These are phyloP conservation scores for Fraxinus americana DNA, from an alignment of 257 asterid genomes.

Conservation along the genomic window DNA sequence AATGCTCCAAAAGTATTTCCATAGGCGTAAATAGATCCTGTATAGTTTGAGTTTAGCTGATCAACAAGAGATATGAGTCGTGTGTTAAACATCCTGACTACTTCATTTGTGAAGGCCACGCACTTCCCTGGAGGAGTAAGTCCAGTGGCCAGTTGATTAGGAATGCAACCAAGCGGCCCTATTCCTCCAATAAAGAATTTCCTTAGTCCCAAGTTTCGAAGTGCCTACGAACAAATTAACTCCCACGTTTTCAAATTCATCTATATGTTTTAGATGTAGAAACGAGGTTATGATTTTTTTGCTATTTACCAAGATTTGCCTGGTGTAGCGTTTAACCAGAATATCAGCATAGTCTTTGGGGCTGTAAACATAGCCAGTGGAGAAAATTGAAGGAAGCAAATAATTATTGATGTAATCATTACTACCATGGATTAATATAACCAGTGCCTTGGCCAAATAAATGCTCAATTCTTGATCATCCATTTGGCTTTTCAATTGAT, in stretches of 20 bases:
- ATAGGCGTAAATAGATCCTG: constrained; percentile 49
- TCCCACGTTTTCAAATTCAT: too few species aligned
- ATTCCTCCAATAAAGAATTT: constrained; percentile 66
- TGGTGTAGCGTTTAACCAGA: constrained; percentile 51
- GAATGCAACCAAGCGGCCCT: constrained; percentile 86
- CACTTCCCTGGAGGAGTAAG: constrained; percentile 56
- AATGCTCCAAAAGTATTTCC: constrained; percentile 65
- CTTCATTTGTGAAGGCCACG: constrained; percentile 42
- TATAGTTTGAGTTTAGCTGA: constrained; percentile 44
- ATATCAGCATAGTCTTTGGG: constrained; percentile 63
- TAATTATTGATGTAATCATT: constrained; percentile 76
- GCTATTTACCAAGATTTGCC: constrained; percentile 47
- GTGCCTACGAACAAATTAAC: constrained; percentile 39
- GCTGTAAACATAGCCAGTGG: constrained; percentile 48
- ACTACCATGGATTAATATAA: constrained; percentile 57
- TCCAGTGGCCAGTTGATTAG: constrained; percentile 57
- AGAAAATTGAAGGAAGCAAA: constrained; percentile 53
- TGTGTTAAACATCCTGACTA: constrained; percentile 47
- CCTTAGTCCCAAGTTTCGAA: constrained; percentile 53
- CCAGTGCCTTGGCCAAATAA: constrained; percentile 53
- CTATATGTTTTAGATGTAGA: background rate
- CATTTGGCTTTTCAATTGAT: constrained; percentile 38
- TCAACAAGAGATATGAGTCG: constrained; percentile 52
- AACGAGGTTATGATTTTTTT: background rate
- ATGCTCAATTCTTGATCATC: constrained; percentile 37